These are phyloP conservation scores for Graphiopsis chlorocephala DNA, from an alignment of 2,329 filamentous ascomycete species.

Conservation along the genomic window DNA sequence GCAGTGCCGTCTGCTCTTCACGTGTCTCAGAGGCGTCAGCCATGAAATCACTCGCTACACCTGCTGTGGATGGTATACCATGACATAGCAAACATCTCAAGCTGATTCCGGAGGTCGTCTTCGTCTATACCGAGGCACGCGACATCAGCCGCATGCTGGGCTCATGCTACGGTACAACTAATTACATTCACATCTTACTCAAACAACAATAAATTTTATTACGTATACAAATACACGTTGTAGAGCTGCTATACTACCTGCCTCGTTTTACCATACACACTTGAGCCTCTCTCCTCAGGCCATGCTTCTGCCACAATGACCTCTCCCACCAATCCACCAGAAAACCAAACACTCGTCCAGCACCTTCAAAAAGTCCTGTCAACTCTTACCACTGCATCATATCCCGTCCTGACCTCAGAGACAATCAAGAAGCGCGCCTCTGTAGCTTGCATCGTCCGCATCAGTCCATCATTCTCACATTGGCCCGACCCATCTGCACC, in stretches of 20 bases:
- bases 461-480: conserved; percentile 57
- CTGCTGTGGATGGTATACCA: background rate
- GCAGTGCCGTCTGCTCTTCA: background rate
- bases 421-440: conserved; percentile 59
- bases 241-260: background rate
- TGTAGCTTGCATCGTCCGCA: conserved; percentile 62
- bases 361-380: conserved; percentile 44
- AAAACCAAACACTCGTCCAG: conserved; percentile 31
- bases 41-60: background rate
- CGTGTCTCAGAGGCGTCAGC: background rate
- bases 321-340: background rate
- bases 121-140: conserved; percentile 5
- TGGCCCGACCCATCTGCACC: conserved; percentile 40
- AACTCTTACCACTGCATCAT: conserved; percentile 45
- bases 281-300: background rate
- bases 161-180: background rate
- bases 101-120: background rate
- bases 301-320: background rate
- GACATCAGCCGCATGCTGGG: background rate
- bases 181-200: background rate
- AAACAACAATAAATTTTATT: background rate
- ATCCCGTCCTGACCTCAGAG: conserved; percentile 49
- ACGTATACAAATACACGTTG: background rate
- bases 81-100: background rate
- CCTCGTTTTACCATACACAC: background rate